These are phyloP conservation scores for Eucalyptus sideroxylon DNA, from an alignment of 345 rosid species.

Conservation along the genomic window DNA sequence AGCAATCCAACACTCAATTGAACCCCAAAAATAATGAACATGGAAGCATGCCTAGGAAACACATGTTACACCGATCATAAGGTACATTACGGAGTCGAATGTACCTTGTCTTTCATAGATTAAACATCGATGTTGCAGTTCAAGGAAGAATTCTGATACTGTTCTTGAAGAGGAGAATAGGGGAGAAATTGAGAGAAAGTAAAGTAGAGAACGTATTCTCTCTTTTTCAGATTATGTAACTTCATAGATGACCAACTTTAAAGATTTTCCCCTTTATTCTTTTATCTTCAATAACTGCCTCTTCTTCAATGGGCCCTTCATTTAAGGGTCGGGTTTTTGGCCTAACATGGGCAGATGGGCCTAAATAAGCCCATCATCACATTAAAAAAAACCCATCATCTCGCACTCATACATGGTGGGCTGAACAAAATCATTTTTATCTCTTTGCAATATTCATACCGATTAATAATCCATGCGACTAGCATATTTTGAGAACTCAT, in stretches of 20 bases:
- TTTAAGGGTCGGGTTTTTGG: no score
- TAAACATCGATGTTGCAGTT: rapidly evolving
- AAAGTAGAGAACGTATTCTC: no score
- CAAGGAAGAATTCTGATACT: rapidly evolving
- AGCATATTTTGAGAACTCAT: rapidly evolving
- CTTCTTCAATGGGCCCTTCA: no score
- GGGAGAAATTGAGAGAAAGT: rapidly evolving
- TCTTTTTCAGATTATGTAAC: rapidly evolving
- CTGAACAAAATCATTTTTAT: rapidly evolving
- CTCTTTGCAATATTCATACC: no score
- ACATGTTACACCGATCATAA: no score
- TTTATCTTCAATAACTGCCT: no score
- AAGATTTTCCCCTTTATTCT: rapidly evolving
- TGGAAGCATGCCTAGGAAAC: rapidly evolving
- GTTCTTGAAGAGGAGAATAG: no score
- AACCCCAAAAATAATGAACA: rapidly evolving
- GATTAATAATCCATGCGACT: rapidly evolving
- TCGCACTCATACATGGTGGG: rapidly evolving
- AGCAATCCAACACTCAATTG: rapidly evolving
- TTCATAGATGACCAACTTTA: rapidly evolving
- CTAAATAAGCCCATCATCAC: no score
- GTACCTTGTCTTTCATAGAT: no score
- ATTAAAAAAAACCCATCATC: no score
- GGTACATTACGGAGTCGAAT: rapidly evolving
- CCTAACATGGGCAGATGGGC: rapidly evolving